Conservation (phyloP, 73 alveolate species). For the Paramecium sexaurelia region DNA sequence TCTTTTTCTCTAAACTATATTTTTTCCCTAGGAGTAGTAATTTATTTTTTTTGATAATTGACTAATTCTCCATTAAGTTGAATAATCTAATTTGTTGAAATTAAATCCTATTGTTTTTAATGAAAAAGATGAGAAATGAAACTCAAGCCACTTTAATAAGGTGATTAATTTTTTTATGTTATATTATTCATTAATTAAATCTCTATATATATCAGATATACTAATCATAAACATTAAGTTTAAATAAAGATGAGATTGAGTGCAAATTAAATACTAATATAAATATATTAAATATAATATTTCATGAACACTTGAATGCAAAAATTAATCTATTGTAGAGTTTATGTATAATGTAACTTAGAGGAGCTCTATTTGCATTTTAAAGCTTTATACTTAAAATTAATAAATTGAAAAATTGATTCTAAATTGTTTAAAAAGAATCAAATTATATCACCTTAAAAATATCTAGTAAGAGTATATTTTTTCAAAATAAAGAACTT, state of each 20-base stretch:
- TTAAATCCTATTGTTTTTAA: not conserved
- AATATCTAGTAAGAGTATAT: too few species aligned
- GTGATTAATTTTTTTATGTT: not conserved
- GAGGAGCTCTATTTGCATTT: too few species aligned
- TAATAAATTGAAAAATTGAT: too few species aligned
- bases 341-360: too few species aligned
- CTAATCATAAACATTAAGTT: too few species aligned
- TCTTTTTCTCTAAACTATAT: not conserved
- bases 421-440: too few species aligned
- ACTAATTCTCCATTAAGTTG: not conserved
- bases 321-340: not conserved
- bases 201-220: not conserved
- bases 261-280: not conserved
- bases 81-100: not conserved
- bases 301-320: not conserved
- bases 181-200: not conserved
- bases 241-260: not conserved
- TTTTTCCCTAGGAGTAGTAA: not conserved
- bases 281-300: not conserved
- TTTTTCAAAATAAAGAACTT: too few species aligned
- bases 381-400: too few species aligned
- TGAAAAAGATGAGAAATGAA: not conserved
- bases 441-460: too few species aligned
- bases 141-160: not conserved
- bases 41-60: not conserved